Evolutionary conservation across 306 rosid species (phyloP).

Genomic region (Spatholobus suberectus): DNA sequence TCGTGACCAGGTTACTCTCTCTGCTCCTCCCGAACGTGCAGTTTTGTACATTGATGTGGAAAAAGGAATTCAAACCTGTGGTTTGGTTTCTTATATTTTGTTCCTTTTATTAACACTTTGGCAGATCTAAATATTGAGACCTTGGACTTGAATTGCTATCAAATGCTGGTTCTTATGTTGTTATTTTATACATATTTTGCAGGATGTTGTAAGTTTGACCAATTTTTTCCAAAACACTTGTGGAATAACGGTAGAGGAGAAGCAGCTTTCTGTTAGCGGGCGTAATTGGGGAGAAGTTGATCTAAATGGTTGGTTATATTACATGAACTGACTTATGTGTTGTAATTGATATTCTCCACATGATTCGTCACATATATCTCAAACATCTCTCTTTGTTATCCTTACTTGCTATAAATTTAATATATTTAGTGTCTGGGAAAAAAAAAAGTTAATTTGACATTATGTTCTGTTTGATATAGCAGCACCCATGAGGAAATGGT

Average conservation of each 20-base stretch:
- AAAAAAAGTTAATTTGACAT: background rate
- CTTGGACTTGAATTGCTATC: constrained; percentile 22
- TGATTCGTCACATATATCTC: background rate
- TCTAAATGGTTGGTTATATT: constrained; percentile 73
- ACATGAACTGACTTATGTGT: constrained; percentile 18
- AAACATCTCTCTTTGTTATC: constrained; percentile 17
- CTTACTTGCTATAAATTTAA: constrained; percentile 18
- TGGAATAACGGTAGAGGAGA: constrained; percentile 80
- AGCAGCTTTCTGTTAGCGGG: constrained; percentile 94
- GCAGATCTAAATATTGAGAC: background rate
- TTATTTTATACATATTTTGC: constrained; percentile 35
- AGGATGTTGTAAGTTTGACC: constrained; percentile 85
- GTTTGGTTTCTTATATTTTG: constrained; percentile 7
- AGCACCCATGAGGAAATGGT: background rate
- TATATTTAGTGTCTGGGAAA: background rate
- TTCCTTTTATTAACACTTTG: background rate
- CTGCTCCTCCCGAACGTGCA: background rate
- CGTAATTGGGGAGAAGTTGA: constrained; percentile 99
- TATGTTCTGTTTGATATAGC: constrained; percentile 12
- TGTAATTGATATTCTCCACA: background rate
- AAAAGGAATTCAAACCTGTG: constrained; percentile 6
- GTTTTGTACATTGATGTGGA: background rate
- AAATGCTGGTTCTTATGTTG: background rate
- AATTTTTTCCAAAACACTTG: constrained; percentile 79
- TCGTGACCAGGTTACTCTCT: constrained; percentile 82